These are phyloP conservation scores for Epichloe hybrida DNA, from an alignment of 2,329 filamentous ascomycete genomes.

Conservation along the genomic window DNA sequence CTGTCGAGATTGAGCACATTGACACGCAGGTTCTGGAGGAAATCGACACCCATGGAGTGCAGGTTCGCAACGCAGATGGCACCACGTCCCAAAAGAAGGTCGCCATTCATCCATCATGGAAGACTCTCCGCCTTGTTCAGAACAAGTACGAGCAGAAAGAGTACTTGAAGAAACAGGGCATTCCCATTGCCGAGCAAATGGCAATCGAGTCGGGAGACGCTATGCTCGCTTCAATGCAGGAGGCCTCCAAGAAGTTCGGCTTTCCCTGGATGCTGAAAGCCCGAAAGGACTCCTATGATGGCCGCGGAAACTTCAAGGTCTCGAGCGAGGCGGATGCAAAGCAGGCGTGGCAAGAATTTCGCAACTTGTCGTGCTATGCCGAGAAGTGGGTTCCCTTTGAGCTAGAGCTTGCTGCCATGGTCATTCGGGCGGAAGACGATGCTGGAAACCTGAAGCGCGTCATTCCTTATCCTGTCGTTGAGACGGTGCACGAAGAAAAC, in stretches of 20 bases:
- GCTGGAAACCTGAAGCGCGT: slow-evolving; percentile 33
- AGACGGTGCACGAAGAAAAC: slow-evolving; percentile 89
- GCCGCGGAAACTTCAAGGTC: slow-evolving; percentile 53
- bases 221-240: slow-evolving; percentile 45
- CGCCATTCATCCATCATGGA: slow-evolving; percentile 68
- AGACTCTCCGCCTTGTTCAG: slow-evolving; percentile 77
- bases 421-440: slow-evolving; percentile 71
- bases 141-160: slow-evolving; percentile 89
- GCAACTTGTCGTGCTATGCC: slow-evolving; percentile 63
- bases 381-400: slow-evolving; percentile 81
- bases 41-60: slow-evolving; percentile 51
- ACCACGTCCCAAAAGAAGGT: slow-evolving; percentile 29
- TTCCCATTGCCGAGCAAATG: slow-evolving; percentile 61
- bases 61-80: slow-evolving; percentile 23
- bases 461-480: slow-evolving; percentile 75
- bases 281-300: slow-evolving; percentile 82
- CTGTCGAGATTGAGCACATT: slow-evolving; percentile 91
- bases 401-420: slow-evolving; percentile 86
- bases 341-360: slow-evolving; percentile 55
- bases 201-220: slow-evolving; percentile 43
- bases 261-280: slow-evolving; percentile 91
- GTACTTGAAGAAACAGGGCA: slow-evolving; percentile 52
- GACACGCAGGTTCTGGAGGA: slow-evolving; percentile 83
- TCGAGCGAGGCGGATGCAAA: slow-evolving; percentile 32
- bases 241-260: slow-evolving; percentile 51